Evolutionary conservation across 1,284 basidiomycete species (phyloP), one percentile per base, ranked within the genome.

Genomic region (Cerrena zonata): DNA sequence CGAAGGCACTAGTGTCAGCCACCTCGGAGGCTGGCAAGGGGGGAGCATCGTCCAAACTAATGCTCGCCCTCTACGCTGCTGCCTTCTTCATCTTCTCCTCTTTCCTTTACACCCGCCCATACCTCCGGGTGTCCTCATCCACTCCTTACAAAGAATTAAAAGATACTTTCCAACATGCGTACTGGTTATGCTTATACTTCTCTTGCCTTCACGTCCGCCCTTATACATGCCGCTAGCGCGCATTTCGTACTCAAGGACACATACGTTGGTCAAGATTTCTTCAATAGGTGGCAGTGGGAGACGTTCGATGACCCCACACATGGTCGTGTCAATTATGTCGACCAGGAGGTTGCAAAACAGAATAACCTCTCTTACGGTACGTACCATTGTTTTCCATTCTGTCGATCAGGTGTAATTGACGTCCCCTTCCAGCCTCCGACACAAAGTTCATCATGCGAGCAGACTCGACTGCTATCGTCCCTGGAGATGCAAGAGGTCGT

Each of bases 261-360:
- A 68, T 63, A 58, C 42, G 44, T 65, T 19, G 78, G 77, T 19
- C 1, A 53, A 10, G 68, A 68, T 49, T 80, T 80, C 57, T 67
- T 72, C 57, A 48, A 66, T 10, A 57, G 56, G 2, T 80, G 73
- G 65, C 61, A 58, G 5, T 80, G 74, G 72, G 69, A 76, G 54
- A 74, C 71, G 12, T 55, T 65, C 26, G 59, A 72, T 48, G 79
- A 82, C 58, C 79, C 78, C 2, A 81, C 79, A 0, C 75, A 79
- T 57, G 79, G 79, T 13, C 67, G 75, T 49, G 75, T 77, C 49
- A 75, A 80, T 63, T 82, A 74, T 52, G 72, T 79, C 39, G 65
- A 73, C 58, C 56, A 69, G 55, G 37, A 47, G n/a, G 69, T 69
- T 2, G 75, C 78, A 1, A 50, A 61, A 13, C 26, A 41, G 3